Evolutionary conservation across 2,329 filamentous ascomycete genomes (phyloP).

Genomic region (Thielaviopsis euricoi): DNA sequence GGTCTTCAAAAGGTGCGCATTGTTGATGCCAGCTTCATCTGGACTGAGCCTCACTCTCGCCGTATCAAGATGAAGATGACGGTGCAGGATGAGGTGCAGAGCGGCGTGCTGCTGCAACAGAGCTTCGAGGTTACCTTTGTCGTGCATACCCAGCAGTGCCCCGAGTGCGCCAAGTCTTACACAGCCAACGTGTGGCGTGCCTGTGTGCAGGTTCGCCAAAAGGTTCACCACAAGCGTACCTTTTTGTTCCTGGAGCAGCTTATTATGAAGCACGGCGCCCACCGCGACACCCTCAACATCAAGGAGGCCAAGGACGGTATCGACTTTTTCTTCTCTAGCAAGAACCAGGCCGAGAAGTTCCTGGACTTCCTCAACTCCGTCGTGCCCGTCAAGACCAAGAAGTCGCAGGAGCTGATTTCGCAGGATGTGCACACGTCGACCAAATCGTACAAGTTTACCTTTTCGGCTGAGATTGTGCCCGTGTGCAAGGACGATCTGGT

Average conservation of each 20-base stretch:
- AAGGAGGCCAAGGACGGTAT: conserved; percentile 92
- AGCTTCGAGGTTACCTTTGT: conserved; percentile 89
- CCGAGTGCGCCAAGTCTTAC: conserved; percentile 89
- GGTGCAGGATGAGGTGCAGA: conserved; percentile 54
- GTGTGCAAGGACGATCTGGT: conserved; percentile 97
- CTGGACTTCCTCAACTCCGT: conserved; percentile 80
- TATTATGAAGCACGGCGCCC: conserved; percentile 84
- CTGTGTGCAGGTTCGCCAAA: conserved; percentile 86
- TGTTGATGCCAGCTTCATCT: conserved; percentile 90
- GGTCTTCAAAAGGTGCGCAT: conserved; percentile 82
- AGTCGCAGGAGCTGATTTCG: conserved; percentile 72
- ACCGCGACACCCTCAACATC: conserved; percentile 91
- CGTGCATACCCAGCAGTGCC: conserved; percentile 81
- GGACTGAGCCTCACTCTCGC: conserved; percentile 93
- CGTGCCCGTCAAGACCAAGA: conserved; percentile 61
- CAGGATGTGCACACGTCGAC: conserved; percentile 81
- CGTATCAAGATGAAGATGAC: conserved; percentile 91
- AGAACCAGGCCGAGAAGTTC: conserved; percentile 85
- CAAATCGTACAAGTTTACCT: conserved; percentile 90
- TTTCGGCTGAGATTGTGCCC: conserved; percentile 73
- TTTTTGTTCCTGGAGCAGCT: conserved; percentile 69
- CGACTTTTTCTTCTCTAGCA: conserved; percentile 82
- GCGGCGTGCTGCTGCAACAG: conserved; percentile 64
- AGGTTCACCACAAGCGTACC: conserved; percentile 83
- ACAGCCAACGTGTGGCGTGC: conserved; percentile 94